These are phyloP conservation scores for Crithidia brevicula DNA, from an alignment of 208 protist genomes.

Conservation along the genomic window DNA sequence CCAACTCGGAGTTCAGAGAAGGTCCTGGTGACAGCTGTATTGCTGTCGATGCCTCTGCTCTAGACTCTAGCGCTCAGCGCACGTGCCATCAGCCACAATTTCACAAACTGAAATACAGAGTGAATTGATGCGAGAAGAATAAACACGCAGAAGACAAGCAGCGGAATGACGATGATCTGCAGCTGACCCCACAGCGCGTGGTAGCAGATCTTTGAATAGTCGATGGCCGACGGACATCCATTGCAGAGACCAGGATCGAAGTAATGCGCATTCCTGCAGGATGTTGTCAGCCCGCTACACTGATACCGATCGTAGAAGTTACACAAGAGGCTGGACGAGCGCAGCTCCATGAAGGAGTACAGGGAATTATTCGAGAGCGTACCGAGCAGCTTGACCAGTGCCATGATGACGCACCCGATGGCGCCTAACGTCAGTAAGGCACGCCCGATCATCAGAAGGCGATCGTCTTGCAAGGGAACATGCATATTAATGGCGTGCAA, in stretches of 20 bases:
- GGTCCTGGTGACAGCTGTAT: too few species aligned
- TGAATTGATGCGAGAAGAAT: conserved; percentile 4
- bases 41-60: too few species aligned
- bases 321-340: neutral
- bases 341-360: neutral
- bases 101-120: conserved; percentile 8
- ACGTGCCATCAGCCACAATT: conserved; percentile 4
- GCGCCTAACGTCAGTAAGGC: conserved; percentile 7
- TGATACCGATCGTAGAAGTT: neutral
- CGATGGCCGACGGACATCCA: neutral
- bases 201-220: conserved; percentile 8
- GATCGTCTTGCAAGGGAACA: conserved; percentile 31
- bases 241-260: neutral
- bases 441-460: neutral
- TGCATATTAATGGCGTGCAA: conserved; percentile 42
- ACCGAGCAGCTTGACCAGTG: neutral
- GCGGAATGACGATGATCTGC: neutral
- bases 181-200: neutral
- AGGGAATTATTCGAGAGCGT: neutral
- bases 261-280: neutral
- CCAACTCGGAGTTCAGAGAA: neutral
- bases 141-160: conserved; percentile 22
- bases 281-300: neutral
- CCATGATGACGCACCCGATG: conserved; percentile 23
- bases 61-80: too few species aligned